phyloP scores from a whole-genome alignment of 306 rosid genomes.

The Lupinus albus region DNA sequence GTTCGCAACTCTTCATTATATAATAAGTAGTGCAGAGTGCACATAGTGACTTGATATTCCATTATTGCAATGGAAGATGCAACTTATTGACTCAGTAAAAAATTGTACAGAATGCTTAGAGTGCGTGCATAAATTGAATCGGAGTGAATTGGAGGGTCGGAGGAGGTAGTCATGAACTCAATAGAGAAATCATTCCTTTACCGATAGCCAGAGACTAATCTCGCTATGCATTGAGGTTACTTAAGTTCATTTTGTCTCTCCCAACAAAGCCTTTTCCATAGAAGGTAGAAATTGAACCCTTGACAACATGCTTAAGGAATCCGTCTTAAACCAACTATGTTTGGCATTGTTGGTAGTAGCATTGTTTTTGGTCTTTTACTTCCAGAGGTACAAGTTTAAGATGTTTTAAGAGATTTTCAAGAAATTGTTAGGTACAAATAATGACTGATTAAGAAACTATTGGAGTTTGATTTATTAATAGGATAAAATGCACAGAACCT shows the following conservation, averaged over 20 bases:
- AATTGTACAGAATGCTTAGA: not conserved
- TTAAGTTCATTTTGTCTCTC: no score
- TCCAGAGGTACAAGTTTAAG: not conserved
- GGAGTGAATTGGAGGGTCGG: not conserved
- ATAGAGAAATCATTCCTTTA: slow-evolving; percentile 5
- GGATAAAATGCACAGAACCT: not conserved
- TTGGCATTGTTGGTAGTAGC: no score
- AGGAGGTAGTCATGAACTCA: not conserved
- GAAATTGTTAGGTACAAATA: slow-evolving; percentile 1
- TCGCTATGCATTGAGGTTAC: no score
- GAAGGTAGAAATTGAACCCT: no score
- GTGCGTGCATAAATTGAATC: not conserved
- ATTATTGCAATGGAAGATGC: not conserved
- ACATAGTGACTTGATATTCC: not conserved
- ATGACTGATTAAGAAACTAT: not conserved
- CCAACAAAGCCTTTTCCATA: no score
- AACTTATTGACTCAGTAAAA: not conserved
- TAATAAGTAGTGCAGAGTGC: slow-evolving; percentile 2
- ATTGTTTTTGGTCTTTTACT: not conserved
- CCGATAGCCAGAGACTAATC: not conserved
- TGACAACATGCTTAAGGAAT: no score
- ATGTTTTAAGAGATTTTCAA: not conserved
- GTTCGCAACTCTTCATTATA: slow-evolving; percentile 10
- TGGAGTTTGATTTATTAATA: slow-evolving; percentile 18
- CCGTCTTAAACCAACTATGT: no score